phyloP scores from a whole-genome alignment of 2,329 filamentous ascomycete species.

The Alternaria triticimaculans region DNA sequence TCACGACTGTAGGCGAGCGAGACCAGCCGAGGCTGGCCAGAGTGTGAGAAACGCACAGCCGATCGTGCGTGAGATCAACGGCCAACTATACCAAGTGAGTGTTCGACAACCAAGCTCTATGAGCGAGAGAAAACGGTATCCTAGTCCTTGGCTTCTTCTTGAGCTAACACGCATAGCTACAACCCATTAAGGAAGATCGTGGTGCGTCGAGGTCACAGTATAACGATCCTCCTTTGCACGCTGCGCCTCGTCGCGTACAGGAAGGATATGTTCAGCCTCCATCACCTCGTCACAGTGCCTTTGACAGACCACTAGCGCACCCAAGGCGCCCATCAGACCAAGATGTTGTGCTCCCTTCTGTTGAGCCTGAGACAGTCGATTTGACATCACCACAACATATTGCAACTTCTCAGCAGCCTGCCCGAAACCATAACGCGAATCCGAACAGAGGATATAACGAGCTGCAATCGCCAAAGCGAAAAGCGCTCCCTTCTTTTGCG shows the following conservation, averaged over 20 bases:
- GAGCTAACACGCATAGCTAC: constrained; percentile 39
- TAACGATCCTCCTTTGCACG: constrained; percentile 13
- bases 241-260: constrained; percentile 16
- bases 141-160: background rate
- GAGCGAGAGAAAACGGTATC: constrained; percentile 21
- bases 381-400: constrained; percentile 23
- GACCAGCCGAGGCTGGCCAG: constrained; percentile 15
- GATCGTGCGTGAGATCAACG: constrained; percentile 34
- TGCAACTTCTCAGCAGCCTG: constrained; percentile 5
- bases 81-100: constrained; percentile 46
- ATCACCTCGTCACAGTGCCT: constrained; percentile 17
- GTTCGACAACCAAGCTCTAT: constrained; percentile 13
- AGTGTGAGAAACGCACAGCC: constrained; percentile 18
- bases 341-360: constrained; percentile 42
- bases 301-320: constrained; percentile 21
- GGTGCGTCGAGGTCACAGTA: constrained; percentile 22
- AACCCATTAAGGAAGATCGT: constrained; percentile 32
- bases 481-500: constrained; percentile 13
- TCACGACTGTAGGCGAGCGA: constrained; percentile 27
- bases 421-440: constrained; percentile 11
- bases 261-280: constrained; percentile 18
- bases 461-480: constrained; percentile 27
- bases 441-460: constrained; percentile 10
- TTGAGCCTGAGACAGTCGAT: constrained; percentile 39
- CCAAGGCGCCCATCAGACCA: constrained; percentile 38